Conservation (phyloP, 345 rosid genomes). For the Camelina hispida region DNA sequence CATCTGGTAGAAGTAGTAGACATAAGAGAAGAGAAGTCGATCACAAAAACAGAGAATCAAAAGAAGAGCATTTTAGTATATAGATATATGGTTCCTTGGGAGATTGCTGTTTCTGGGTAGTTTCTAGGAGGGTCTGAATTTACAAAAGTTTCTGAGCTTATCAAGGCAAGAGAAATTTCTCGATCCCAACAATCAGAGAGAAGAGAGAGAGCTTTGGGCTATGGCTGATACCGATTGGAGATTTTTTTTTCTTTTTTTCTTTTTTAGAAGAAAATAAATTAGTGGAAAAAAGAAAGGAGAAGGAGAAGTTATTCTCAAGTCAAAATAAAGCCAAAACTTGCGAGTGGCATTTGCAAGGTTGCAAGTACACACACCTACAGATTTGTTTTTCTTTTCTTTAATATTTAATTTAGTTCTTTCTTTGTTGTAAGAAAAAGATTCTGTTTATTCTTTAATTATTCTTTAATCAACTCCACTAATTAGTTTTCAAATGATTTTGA, state of each 20-base stretch:
- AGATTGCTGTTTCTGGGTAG: conserved; percentile 40
- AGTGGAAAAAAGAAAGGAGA: conserved; percentile 2
- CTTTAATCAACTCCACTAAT: neutral
- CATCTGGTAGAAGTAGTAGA: conserved; percentile 14
- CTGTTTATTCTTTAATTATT: conserved; percentile 20
- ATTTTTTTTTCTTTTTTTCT: conserved; percentile 2
- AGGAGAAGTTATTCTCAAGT: conserved; percentile 40
- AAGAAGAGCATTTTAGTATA: conserved; percentile 2
- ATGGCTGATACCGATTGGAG: conserved; percentile 32
- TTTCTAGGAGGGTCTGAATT: conserved; percentile 27
- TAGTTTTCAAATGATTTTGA: conserved; percentile 23
- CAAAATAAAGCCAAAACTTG: conserved; percentile 47
- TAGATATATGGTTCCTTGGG: neutral
- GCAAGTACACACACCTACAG: conserved; percentile 27
- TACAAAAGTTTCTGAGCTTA: conserved; percentile 25
- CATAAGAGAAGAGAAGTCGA: neutral
- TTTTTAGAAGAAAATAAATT: neutral
- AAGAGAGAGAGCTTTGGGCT: conserved; percentile 29
- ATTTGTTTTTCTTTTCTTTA: conserved; percentile 9
- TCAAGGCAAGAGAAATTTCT: conserved; percentile 14
- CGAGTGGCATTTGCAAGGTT: conserved; percentile 36
- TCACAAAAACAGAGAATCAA: conserved; percentile 16
- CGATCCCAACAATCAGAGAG: conserved; percentile 40
- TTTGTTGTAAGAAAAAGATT: conserved; percentile 25
- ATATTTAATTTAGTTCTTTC: neutral